A percentile compares a stretch with the other conserved stretches of the same genome.
phyloP scores from a whole-genome alignment of 208 protist species.

The Herpetomonas samuelpessoai region DNA sequence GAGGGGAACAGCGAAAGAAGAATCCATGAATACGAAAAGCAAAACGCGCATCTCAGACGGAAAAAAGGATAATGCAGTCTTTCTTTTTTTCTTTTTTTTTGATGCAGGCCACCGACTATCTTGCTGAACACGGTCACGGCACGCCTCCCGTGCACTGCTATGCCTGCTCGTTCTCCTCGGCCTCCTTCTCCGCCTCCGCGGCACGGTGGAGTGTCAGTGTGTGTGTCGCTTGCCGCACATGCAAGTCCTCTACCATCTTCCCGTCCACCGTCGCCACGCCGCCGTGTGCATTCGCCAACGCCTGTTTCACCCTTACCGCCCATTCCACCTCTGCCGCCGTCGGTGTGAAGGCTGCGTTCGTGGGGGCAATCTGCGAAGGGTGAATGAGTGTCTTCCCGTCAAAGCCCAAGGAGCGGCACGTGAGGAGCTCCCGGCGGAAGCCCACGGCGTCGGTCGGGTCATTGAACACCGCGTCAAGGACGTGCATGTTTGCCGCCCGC shows the following conservation, averaged over 20 bases:
- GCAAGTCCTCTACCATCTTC: slow-evolving; percentile 64
- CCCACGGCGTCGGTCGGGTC: slow-evolving; percentile 63
- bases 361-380: slow-evolving; percentile 53
- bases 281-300: slow-evolving; percentile 22
- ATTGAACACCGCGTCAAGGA: slow-evolving; percentile 76
- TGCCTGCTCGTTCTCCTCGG: too few relatives aligned
- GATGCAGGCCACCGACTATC: too few relatives aligned
- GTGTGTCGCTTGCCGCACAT: slow-evolving; percentile 48
- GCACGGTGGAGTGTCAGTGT: slow-evolving; percentile 36
- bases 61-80: slow-evolving; percentile 13
- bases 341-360: slow-evolving; percentile 66
- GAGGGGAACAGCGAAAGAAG: too few relatives aligned
- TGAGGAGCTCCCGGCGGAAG: slow-evolving; percentile 50
- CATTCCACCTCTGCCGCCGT: slow-evolving; percentile 57
- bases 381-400: slow-evolving; percentile 80
- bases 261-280: slow-evolving; percentile 49
- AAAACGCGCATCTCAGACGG: neutral
- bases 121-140: too few relatives aligned
- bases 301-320: slow-evolving; percentile 43
- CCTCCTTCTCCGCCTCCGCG: slow-evolving; percentile 17
- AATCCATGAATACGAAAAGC: slow-evolving; percentile 10
- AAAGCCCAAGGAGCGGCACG: slow-evolving; percentile 65
- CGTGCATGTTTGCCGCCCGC: slow-evolving; percentile 59
- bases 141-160: too few relatives aligned
- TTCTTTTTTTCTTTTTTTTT: slow-evolving; percentile 8